A percentile compares a stretch with the other conserved stretches of the same genome.
These are phyloP conservation scores for Eimeria necatrix DNA, from an alignment of 169 alveolate species.

Conservation along the genomic window DNA sequence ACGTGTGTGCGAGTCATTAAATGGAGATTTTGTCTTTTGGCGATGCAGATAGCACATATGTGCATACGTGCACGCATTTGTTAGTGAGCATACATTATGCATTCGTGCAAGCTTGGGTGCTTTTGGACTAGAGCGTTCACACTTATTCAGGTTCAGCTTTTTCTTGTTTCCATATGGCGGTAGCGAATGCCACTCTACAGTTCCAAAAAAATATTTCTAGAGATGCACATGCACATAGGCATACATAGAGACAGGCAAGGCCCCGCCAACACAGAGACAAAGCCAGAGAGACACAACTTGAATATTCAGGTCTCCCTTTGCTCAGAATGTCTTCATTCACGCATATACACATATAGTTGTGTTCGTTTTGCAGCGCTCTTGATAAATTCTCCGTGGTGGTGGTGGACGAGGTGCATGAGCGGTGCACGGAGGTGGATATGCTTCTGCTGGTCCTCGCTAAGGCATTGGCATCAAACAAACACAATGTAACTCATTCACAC, in stretches of 20 bases:
- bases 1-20: too few species aligned
- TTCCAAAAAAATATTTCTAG: neutral
- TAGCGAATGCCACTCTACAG: too few species aligned
- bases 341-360: neutral
- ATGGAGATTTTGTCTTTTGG: too few species aligned
- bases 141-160: too few species aligned
- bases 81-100: too few species aligned
- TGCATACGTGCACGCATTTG: too few species aligned
- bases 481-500: constrained; percentile 18
- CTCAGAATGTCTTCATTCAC: neutral
- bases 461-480: constrained; percentile 51
- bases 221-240: neutral
- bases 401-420: constrained; percentile 99
- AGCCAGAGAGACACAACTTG: neutral
- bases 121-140: too few species aligned
- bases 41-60: too few species aligned
- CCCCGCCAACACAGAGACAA: neutral
- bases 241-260: neutral
- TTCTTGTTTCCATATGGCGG: too few species aligned
- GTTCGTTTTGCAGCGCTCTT: constrained; percentile 17
- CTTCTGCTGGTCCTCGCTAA: constrained; percentile 83
- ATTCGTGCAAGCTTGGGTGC: too few species aligned
- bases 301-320: neutral
- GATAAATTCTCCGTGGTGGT: constrained; percentile 90
- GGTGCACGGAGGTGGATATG: constrained; percentile 99